These are phyloP conservation scores for Sutorius eximius DNA, from an alignment of 1,284 basidiomycete species.

Conservation along the genomic window DNA sequence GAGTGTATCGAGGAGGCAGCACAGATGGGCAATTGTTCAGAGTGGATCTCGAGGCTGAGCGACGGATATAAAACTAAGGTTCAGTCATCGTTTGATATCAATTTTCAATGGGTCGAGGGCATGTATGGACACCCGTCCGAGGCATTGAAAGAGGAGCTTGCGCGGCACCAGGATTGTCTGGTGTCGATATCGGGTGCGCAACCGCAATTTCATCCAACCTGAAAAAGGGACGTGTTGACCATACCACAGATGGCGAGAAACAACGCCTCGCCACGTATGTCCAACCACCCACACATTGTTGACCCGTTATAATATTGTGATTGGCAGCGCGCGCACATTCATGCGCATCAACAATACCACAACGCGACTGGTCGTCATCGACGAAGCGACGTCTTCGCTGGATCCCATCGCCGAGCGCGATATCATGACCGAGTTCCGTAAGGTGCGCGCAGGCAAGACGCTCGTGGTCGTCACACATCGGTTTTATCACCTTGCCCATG, in stretches of 20 bases:
- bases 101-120: constrained; percentile 16
- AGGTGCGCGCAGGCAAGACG: constrained; percentile 54
- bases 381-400: constrained; percentile 54
- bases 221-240: constrained; percentile 2
- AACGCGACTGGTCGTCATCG: constrained; percentile 46
- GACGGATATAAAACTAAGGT: constrained; percentile 40
- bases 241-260: constrained; percentile 39
- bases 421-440: constrained; percentile 50
- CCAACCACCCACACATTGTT: not conserved
- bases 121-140: constrained; percentile 20
- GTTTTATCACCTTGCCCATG: constrained; percentile 61
- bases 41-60: constrained; percentile 36
- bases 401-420: constrained; percentile 51
- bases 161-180: constrained; percentile 4
- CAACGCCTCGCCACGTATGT: constrained; percentile 50
- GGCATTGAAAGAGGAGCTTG: constrained; percentile 15
- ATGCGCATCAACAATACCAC: constrained; percentile 45
- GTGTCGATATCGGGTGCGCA: constrained; percentile 31
- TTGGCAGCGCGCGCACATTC: constrained; percentile 38
- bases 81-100: constrained; percentile 32
- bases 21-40: constrained; percentile 36
- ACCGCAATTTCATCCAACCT: not conserved
- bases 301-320: not conserved
- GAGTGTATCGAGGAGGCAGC: constrained; percentile 36
- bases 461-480: constrained; percentile 68